A percentile compares a stretch with the other conserved stretches of the same genome.
Evolutionary conservation across 495 filamentous ascomycete genomes (phyloP).

Genomic region (Hypomontagnella submonticulosa): DNA sequence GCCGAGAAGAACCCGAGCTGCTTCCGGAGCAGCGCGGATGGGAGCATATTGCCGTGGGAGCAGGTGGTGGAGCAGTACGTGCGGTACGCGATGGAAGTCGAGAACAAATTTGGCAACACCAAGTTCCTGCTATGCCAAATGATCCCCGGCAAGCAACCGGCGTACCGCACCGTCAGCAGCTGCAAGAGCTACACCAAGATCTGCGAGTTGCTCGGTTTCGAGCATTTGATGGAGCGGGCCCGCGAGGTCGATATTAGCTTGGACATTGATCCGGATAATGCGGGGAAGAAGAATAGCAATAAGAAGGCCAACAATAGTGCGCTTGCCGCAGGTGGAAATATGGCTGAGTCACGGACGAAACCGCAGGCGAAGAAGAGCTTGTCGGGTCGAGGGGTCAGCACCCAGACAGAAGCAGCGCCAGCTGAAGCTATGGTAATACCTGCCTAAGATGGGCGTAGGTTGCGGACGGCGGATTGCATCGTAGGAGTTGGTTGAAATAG

Average conservation of each 20-base stretch:
- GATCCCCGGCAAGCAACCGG: conserved; percentile 78
- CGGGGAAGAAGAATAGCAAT: conserved; percentile 52
- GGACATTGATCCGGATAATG: conserved; percentile 63
- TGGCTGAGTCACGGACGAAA: conserved; percentile 43
- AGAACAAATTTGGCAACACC: conserved; percentile 90
- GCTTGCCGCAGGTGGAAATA: conserved; percentile 51
- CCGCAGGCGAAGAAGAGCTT: conserved; percentile 44
- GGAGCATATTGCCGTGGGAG: conserved; percentile 74
- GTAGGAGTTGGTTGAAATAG: conserved; percentile 20
- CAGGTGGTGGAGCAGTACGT: conserved; percentile 82
- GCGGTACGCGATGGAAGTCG: conserved; percentile 72
- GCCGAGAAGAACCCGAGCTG: conserved; percentile 90
- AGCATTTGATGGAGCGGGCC: conserved; percentile 68
- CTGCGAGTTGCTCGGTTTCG: conserved; percentile 69
- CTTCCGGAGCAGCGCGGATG: conserved; percentile 74
- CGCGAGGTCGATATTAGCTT: conserved; percentile 71
- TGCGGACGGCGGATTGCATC: not conserved
- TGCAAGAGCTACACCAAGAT: conserved; percentile 73
- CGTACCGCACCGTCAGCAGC: conserved; percentile 63
- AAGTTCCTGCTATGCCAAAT: conserved; percentile 89
- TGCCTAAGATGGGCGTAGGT: conserved; percentile 5
- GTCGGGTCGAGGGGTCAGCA: conserved; percentile 47
- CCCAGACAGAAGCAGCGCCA: conserved; percentile 13
- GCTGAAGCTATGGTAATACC: conserved; percentile 30
- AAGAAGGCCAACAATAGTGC: conserved; percentile 49